These are phyloP conservation scores for Kuraishia hungarica DNA, from an alignment of 805 yeast species.

Conservation along the genomic window DNA sequence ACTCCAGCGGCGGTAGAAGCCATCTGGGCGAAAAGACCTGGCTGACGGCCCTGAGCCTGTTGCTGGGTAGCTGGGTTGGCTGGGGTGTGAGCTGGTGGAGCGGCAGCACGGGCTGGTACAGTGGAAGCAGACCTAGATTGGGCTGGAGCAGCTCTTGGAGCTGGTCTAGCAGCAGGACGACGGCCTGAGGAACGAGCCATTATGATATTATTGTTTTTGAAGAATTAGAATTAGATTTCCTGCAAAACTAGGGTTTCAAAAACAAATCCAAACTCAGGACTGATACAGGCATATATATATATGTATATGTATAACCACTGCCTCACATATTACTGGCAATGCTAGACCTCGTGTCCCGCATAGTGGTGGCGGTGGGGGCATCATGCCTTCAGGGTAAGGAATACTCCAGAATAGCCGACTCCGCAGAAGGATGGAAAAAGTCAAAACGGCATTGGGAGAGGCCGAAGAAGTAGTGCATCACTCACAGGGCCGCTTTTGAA, in stretches of 20 bases:
- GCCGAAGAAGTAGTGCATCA: neutral
- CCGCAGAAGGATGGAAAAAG: neutral
- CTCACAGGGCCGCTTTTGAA: neutral
- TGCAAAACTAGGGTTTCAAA: neutral
- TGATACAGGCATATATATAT: neutral
- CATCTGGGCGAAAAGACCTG: slow-evolving; percentile 95
- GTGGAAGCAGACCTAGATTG: slow-evolving; percentile 71
- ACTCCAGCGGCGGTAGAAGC: slow-evolving; percentile 99
- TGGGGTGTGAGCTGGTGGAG: slow-evolving; percentile 40
- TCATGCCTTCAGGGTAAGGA: neutral
- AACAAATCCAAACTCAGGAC: neutral
- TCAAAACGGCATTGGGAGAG: neutral
- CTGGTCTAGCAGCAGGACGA: slow-evolving; percentile 29
- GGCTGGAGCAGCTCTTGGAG: slow-evolving; percentile 35
- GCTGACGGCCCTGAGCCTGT: slow-evolving; percentile 49
- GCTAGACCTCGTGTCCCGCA: neutral
- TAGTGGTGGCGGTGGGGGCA: neutral
- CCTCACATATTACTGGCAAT: neutral
- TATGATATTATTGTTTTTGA: neutral
- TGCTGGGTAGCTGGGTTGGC: slow-evolving; percentile 34
- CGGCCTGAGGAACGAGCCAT: slow-evolving; percentile 39
- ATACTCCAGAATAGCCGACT: neutral
- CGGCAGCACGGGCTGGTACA: slow-evolving; percentile 50
- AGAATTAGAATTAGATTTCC: too few relatives aligned
- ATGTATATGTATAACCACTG: neutral